Evolutionary conservation across 306 rosid species (phyloP), one percentile per base, ranked within the genome.

Genomic region (Mucuna pruriens): DNA sequence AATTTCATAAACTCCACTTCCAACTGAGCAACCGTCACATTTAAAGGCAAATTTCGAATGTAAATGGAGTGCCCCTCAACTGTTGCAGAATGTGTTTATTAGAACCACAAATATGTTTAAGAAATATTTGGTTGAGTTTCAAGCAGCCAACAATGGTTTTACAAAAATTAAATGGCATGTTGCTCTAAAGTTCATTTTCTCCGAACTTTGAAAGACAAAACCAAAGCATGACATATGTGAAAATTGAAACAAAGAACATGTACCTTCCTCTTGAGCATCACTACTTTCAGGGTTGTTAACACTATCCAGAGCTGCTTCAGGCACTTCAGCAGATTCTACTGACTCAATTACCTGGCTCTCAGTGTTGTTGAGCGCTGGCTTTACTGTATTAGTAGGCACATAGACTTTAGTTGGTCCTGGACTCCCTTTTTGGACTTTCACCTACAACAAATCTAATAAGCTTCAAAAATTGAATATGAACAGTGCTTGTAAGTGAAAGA

Each of bases 41-140:
- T 60, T 11, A 90, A 85, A 63, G 97, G 95, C 86, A 92, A 79
- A 78, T 92, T 89, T 52, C 90, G 77, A 60, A 90, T 67, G 75
- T 92, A 90, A 84, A 90, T 85, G 82, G 93, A 90, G 76, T 92
- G 64, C n/a, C 93, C 95, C 71, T 89, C 94, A 39, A 76, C 91
- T 92, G 85, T 42, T 45, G 76, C 46, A 71, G 31, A 78, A 64
- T 31, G 63, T 45, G 58, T 73, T 84, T 48, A 77, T 86, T 61
- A 84, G 58, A 77, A 22, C 69, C 51, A 61, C 62, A 42, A 74
- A 60, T 48, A 49, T 4, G 54, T 66, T 44, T 71, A 82, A 40
- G 69, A 63, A 60, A 45, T 23, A 16, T 17, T 45, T 33, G 75
- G 42, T 15, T 8, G 3, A 23, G 52, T 40, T 23, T 25, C 78